phyloP scores from a whole-genome alignment of 768 basidiomycete genomes.

The Tricholoma matsutake region DNA sequence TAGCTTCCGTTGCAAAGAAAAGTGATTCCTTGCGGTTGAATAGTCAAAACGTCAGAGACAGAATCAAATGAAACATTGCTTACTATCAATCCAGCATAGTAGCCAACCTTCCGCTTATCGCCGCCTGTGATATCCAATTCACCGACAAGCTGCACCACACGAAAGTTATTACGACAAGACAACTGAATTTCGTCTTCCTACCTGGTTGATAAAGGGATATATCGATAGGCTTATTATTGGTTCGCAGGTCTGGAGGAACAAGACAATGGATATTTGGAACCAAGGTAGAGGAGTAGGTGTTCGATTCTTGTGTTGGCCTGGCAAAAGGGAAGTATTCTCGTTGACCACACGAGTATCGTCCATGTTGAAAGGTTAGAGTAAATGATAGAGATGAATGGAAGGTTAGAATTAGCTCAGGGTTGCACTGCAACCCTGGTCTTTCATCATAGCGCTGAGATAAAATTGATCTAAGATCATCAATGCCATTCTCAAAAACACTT shows the following conservation, averaged over 20 bases:
- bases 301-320: slow-evolving; percentile 12
- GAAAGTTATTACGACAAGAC: not conserved
- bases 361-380: not conserved
- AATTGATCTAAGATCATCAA: not conserved
- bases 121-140: slow-evolving; percentile 47
- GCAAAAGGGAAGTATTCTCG: slow-evolving; percentile 38
- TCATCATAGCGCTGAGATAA: not conserved
- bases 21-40: slow-evolving; percentile 55
- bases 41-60: not conserved
- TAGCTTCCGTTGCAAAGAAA: slow-evolving; percentile 70
- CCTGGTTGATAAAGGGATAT: slow-evolving; percentile 63
- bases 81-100: slow-evolving; percentile 52
- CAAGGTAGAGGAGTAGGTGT: slow-evolving; percentile 47
- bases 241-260: slow-evolving; percentile 51
- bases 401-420: not conserved
- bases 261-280: slow-evolving; percentile 45
- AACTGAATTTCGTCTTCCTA: slow-evolving; percentile 14
- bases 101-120: slow-evolving; percentile 49
- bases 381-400: too few species aligned
- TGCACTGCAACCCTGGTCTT: not conserved
- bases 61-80: not conserved
- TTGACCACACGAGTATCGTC: slow-evolving; percentile 18
- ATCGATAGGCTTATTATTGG: slow-evolving; percentile 54
- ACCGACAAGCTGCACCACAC: slow-evolving; percentile 37
- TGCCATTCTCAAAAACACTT: not conserved